Evolutionary conservation across 1,284 basidiomycete species (phyloP), one percentile per base, ranked within the genome.

Genomic region (Puccinia coronata): DNA sequence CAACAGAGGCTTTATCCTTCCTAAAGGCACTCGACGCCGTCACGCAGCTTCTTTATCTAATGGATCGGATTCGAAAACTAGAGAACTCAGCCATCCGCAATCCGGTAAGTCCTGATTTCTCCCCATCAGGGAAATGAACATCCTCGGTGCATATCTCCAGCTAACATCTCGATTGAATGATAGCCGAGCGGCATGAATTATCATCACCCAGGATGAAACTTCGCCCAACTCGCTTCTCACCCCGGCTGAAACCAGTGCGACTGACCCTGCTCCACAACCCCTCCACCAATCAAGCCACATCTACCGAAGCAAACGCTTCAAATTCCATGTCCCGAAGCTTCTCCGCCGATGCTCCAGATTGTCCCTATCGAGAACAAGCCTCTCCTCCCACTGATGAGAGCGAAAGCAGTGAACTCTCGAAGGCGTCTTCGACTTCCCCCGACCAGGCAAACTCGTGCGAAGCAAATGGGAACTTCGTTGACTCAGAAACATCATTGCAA

Each of bases 1-100:
- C 49, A 81, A 81, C 63, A 81, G 71, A 39, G 80, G 80, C 28
- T 81, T 67, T 28, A 81, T 81, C 36, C 39, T 81, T 36, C 80
- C 71, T 11, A 51, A 81, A 28, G 59, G 80, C 23, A 81, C 80
- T 41, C 57, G 72, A 43, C 57, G 80, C 16, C 71, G 75, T 67
- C 34, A 25, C 43, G 49, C 61, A 23, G 72, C 43, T 72, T 25
- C 70, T 51, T 63, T 61, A n/a, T 47, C 77, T 59, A 59, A 47
- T 51, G 53, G 41, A 28, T 51, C 43, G 31, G 78, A 72, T 34
- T 72, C 47, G 28, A 55, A 69, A 34, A 34, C 23, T 39, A 16
- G 71, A 57, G 78, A 72, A 16, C 18, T 47, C 23, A 47, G 28
- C 34, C 41, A 55, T 51, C 57, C 77, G 18, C 51, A 53, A 73